Base-by-base conservation (phyloP, 805 yeast genomes). In the Candida tammaniensis region DNA sequence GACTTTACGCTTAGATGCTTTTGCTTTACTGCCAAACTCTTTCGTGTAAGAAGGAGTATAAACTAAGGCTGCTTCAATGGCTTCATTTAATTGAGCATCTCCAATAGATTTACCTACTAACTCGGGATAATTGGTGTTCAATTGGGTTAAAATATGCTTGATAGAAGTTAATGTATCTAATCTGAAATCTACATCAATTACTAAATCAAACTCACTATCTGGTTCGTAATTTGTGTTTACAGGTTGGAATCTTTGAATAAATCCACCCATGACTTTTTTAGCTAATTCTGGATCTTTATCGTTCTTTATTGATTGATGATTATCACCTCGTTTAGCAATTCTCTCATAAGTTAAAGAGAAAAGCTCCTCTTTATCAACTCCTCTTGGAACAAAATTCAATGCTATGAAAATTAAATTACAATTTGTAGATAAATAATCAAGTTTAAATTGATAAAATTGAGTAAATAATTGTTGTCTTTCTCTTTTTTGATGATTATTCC, bases 251-350 rank as follows among this genome's bases (percentile, higher is more conserved):
- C 93, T 62, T 4, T 67, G 66, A 30, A 85, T 64, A 49, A 91
- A 89, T 0, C 89, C 87, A 19, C 64, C 62, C 86, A 91, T 78
- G 20, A 93, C 81, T 14, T 68, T 72, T 21, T 65, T 57, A 0
- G 85, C 79, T 33, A 70, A 64, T 12, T 58, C 56, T 4, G 64
- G 64, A 7, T 80, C 78, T 36, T 72, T 68, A 0, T 50, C 54
- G 4, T 66, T 69, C 44, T 82, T 78, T 24, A 93, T 85, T 2
- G 89, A 78, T 54, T 85, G 96, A 54, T 93, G 98, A 43, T 85
- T 82, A 50, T 88, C 88, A 2, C 96, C 97, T 47, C 98, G 71
- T 2, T 52, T 51, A 5, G 67, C 31, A 0, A 91, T 82, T 36
- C 97, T 68, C 0, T 63, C 54, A 7, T 62, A 56, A 0, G 96